phyloP scores from a whole-genome alignment of 1,139 yeast species.

The Geotrichum europaeum region DNA sequence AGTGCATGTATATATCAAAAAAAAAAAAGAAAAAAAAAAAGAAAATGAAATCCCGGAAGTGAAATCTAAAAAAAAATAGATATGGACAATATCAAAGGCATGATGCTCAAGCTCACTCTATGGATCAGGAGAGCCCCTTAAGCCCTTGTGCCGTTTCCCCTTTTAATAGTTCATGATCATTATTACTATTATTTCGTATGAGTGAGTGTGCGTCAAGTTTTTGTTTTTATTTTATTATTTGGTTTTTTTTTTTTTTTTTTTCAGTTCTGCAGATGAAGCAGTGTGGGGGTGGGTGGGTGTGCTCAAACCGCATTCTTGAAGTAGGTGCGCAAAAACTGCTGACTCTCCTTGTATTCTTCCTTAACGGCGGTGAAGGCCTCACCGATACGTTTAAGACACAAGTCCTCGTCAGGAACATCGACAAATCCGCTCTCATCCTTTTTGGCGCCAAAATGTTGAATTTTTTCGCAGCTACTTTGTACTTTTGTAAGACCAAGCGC shows the following conservation, averaged over 20 bases:
- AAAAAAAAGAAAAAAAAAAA: too few relatives aligned
- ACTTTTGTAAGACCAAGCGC: conserved; percentile 81
- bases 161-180: not conserved
- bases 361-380: conserved; percentile 24
- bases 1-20: too few relatives aligned
- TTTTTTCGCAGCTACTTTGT: conserved; percentile 83
- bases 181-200: not conserved
- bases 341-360: conserved; percentile 33
- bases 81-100: too few relatives aligned
- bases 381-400: conserved; percentile 28
- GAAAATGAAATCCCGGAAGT: too few relatives aligned
- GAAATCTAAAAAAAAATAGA: too few relatives aligned
- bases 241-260: not conserved
- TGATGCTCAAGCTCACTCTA: too few relatives aligned
- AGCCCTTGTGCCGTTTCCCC: too few relatives aligned
- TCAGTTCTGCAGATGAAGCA: not conserved
- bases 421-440: conserved; percentile 37
- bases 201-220: not conserved
- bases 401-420: conserved; percentile 28
- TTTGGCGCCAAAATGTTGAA: conserved; percentile 78
- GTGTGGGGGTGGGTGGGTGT: not conserved
- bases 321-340: conserved; percentile 17
- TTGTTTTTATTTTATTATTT: not conserved
- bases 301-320: not conserved
- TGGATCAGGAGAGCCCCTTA: too few relatives aligned